phyloP scores from a whole-genome alignment of 2,329 filamentous ascomycete species.

The Penicillium oxalicum region DNA sequence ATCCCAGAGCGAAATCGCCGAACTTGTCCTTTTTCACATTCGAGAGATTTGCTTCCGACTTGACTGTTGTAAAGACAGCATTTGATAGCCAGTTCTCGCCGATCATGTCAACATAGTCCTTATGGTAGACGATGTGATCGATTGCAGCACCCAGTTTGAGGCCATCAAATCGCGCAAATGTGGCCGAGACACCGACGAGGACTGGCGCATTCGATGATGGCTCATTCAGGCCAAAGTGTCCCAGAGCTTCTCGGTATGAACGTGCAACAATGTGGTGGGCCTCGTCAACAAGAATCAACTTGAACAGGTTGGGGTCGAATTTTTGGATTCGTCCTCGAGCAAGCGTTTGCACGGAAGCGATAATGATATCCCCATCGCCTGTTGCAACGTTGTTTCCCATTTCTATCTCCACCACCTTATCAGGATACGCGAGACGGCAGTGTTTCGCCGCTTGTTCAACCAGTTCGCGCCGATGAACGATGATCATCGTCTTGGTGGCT shows the following conservation, averaged over 20 bases:
- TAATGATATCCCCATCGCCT: constrained; percentile 81
- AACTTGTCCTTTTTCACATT: constrained; percentile 57
- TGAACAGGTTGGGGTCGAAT: constrained; percentile 73
- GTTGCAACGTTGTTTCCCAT: constrained; percentile 75
- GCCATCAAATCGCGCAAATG: constrained; percentile 74
- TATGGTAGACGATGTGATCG: constrained; percentile 94
- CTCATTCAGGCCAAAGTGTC: constrained; percentile 68
- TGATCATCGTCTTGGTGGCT: constrained; percentile 75
- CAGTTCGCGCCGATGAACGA: constrained; percentile 87
- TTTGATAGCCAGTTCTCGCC: constrained; percentile 86
- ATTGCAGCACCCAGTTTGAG: constrained; percentile 75
- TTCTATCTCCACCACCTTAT: constrained; percentile 78
- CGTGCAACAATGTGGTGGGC: constrained; percentile 91
- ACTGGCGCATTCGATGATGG: constrained; percentile 50
- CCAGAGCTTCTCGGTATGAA: constrained; percentile 67
- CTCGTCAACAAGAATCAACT: constrained; percentile 89
- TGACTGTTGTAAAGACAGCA: constrained; percentile 89
- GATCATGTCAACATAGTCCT: constrained; percentile 75
- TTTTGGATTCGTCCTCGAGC: constrained; percentile 72
- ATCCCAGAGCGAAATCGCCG: constrained; percentile 72
- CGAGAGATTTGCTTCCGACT: constrained; percentile 73
- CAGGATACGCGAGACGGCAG: constrained; percentile 72
- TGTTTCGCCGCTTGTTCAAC: constrained; percentile 90
- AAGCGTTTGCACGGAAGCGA: constrained; percentile 85
- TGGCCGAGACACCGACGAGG: constrained; percentile 85